Evolutionary conservation across 129 eudicot genomes (phyloP).

Genomic region (Helianthus annuus): HanXRQr2.0-SUNRISE NC_035437.2:74106558-74107057

Average conservation of each 20-base stretch:
- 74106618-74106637: no score
- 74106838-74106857: no score
- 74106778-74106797: slow-evolving; percentile 80
- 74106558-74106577: no score
- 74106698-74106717: slow-evolving; percentile 85
- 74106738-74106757: slow-evolving; percentile 89
- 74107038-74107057: no score
- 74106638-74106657: slow-evolving; percentile 61
- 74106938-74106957: no score
- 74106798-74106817: slow-evolving; percentile 54
- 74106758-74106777: slow-evolving; percentile 94
- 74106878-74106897: slow-evolving; percentile 60
- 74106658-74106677: slow-evolving; percentile 96
- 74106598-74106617: no score
- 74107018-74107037: no score
- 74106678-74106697: slow-evolving; percentile 94
- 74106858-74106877: slow-evolving; percentile 11
- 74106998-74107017: no score
- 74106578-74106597: no score
- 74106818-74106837: neutral
- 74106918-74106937: slow-evolving; percentile 37
- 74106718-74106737: slow-evolving; percentile 93
- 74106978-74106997: no score
- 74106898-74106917: slow-evolving; percentile 58
- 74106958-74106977: no score